Base-by-base conservation (phyloP, 768 basidiomycete genomes). In the Pulveroboletus sp. region DNA sequence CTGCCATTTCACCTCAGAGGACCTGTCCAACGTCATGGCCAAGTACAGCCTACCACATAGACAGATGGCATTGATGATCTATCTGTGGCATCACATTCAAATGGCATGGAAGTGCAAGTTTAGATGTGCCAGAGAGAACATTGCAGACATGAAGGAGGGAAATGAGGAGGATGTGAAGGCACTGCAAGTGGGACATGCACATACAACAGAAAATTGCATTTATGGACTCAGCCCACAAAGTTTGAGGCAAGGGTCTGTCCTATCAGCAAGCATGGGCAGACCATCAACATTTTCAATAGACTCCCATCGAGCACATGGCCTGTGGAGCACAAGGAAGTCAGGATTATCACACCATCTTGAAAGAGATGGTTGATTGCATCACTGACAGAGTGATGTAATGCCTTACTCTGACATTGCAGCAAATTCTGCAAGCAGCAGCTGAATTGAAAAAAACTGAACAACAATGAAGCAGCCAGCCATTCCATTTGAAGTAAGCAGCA, bases 51-150 rank as follows among this genome's bases (percentile, higher is more conserved):
- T 32, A 13, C 49, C 44, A 1, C 26, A 4, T 1, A 3, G 43
- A 0, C 30, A 51, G 0, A 47, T 24, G 3, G 5, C 12, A 0
- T 17, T 55, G 1, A 54, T 31, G 0, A 19, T 54, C 36, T 47
- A 51, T 20, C 4, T 45, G 0, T 54, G 53, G 41, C 27, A 16
- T 2, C 54, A 55, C 13, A 37, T 55, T 3, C 42, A 52, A 4
- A 51, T 38, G 0, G 54, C 50, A 1, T 55, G 50, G 50, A 43
- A 36, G 8, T 14, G 29, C 24, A 51, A 55, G 17, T 27, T 55
- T 29, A 47, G 17, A 2, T 52, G 45, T 26, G 0, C 12, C 0
- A 1, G 6, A 1, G 29, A 47, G 0, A 30, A 40, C 2, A 2
- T 47, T 0, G 0, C 26, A 7, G 45, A 54, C 2, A 4, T 13